phyloP scores from a whole-genome alignment of 2,329 filamentous ascomycete species.

The Ceratocystis ficicola region DNA sequence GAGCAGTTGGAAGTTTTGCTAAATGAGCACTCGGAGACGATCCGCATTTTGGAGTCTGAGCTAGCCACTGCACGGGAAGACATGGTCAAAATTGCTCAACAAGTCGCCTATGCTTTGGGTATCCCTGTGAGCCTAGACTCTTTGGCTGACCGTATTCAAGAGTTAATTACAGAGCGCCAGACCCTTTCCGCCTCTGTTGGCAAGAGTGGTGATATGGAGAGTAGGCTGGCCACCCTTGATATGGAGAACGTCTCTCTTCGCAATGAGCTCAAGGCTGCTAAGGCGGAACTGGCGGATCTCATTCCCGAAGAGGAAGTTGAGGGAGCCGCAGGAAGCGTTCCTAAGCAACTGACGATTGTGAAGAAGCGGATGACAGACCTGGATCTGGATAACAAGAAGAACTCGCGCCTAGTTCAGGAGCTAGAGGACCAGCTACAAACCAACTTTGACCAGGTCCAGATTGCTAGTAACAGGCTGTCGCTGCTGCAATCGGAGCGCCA shows the following conservation, averaged over 20 bases:
- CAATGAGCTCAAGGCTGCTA: constrained; percentile 50
- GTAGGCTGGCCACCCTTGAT: constrained; percentile 43
- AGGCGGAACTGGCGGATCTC: constrained; percentile 42
- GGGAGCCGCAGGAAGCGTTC: constrained; percentile 33
- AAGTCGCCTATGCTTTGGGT: constrained; percentile 48
- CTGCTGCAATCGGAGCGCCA: constrained; percentile 64
- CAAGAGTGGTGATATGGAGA: constrained; percentile 38
- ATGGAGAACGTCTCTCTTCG: constrained; percentile 47
- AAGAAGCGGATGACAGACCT: constrained; percentile 54
- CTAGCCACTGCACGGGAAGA: constrained; percentile 54
- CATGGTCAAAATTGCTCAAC: constrained; percentile 50
- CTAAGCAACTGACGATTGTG: constrained; percentile 49
- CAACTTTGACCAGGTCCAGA: constrained; percentile 88
- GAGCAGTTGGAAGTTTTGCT: constrained; percentile 46
- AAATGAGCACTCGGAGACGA: constrained; percentile 46
- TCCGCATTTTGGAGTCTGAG: constrained; percentile 47
- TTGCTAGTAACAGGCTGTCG: constrained; percentile 73
- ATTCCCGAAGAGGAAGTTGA: constrained; percentile 40
- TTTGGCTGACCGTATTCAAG: constrained; percentile 49
- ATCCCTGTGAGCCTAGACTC: constrained; percentile 56
- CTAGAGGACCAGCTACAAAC: constrained; percentile 91
- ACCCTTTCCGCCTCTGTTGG: constrained; percentile 28
- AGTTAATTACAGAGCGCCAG: constrained; percentile 44
- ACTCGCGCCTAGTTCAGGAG: constrained; percentile 82
- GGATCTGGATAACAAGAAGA: constrained; percentile 69